Evolutionary conservation across 345 rosid genomes (phyloP), one percentile per base, ranked within the genome.

Genomic region (Gossypium ekmanianum): DNA sequence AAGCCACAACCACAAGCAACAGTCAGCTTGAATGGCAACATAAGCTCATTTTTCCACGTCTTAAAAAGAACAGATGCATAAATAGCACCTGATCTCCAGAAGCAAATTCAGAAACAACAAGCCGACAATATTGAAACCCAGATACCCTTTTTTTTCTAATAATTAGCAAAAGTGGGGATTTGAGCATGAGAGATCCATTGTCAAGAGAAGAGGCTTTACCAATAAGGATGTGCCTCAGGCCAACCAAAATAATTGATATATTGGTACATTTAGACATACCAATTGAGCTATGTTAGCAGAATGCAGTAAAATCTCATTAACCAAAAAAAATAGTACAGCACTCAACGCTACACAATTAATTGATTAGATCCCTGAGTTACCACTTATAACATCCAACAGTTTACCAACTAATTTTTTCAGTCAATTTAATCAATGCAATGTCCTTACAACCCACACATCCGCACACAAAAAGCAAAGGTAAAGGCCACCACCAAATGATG

Each of bases 31-130:
- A 16, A 45, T 2, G 2, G 71, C 4, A 50, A 48, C 41, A 8
- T 50, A 68, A 47, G 72, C 72, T 68, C 57, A 68, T 26, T 24
- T 16, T 68, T 48, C 18, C 17, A 47, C 41, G 48, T 48, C 13
- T 65, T 13, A 48, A 13, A 18, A 22, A 47, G 71, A 66, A 13
- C n/a, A 47, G 56, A 48, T 48, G 34, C 39, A 45, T 44, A 13
- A 67, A 68, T 6, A 20, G 34, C 12, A 68, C 56, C 71, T 47
- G 11, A 47, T 1, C 41, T 47, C 41, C 56, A 20, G 29, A 44
- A 66, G 54, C 47, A 55, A 66, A 67, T 7, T 2, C 18, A 68
- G 6, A 47, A 24, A 68, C 20, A 68, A 68, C 24, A 68, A 45
- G 22, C 22, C 72, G 47, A 58, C 62, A 29, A 62, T 20, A 7